phyloP scores from a whole-genome alignment of 495 filamentous ascomycete species.

The Trichoderma gamsii region DNA sequence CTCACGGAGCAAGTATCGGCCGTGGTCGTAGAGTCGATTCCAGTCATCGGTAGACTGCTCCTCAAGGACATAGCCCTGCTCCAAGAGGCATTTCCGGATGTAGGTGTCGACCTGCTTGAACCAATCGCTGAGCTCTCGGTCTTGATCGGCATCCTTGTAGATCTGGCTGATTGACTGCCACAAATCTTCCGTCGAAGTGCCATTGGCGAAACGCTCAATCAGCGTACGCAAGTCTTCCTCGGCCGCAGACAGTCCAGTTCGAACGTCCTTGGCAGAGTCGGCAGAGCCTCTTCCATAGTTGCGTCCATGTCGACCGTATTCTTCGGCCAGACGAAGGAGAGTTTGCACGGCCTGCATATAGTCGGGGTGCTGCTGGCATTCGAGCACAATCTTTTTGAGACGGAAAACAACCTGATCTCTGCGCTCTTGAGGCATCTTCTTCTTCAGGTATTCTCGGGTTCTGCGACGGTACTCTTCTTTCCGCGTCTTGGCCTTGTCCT shows the following conservation, averaged over 20 bases:
- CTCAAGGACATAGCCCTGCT: slow-evolving; percentile 87
- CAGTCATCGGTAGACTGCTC: slow-evolving; percentile 77
- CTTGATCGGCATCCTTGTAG: slow-evolving; percentile 84
- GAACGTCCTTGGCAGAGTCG: slow-evolving; percentile 63
- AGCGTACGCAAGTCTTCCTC: slow-evolving; percentile 81
- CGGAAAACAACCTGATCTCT: slow-evolving; percentile 90
- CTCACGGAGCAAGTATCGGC: slow-evolving; percentile 80
- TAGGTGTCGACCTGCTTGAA: slow-evolving; percentile 74
- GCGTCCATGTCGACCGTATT: slow-evolving; percentile 73
- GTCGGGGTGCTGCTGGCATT: slow-evolving; percentile 89
- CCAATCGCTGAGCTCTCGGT: slow-evolving; percentile 84
- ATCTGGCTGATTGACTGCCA: slow-evolving; percentile 80
- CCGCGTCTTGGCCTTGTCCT: slow-evolving; percentile 43
- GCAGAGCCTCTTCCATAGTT: slow-evolving; percentile 54
- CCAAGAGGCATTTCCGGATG: slow-evolving; percentile 74
- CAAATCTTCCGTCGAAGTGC: slow-evolving; percentile 79
- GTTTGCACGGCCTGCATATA: slow-evolving; percentile 88
- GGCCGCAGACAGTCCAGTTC: slow-evolving; percentile 57
- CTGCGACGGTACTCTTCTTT: slow-evolving; percentile 48
- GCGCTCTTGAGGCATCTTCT: slow-evolving; percentile 88
- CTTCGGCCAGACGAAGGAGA: slow-evolving; percentile 73
- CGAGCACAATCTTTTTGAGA: slow-evolving; percentile 95
- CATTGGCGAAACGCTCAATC: slow-evolving; percentile 93
- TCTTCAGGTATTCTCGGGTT: slow-evolving; percentile 64
- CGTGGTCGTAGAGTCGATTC: slow-evolving; percentile 78